Evolutionary conservation across 495 filamentous ascomycete species (phyloP), one percentile per base, ranked within the genome.

Genomic region (Schizothecium vesticola): DNA sequence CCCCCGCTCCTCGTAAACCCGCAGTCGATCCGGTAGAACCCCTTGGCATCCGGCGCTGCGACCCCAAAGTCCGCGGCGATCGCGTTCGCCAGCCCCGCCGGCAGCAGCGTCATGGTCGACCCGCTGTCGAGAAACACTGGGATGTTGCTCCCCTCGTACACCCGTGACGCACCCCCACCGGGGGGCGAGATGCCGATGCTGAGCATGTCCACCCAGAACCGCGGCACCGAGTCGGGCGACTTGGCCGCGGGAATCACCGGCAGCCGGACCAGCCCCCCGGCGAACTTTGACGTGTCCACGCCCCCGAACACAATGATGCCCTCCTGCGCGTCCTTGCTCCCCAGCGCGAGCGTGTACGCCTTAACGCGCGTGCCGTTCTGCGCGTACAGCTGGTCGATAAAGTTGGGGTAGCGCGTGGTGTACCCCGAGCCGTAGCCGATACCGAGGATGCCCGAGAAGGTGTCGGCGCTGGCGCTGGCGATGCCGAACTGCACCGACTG

Each of bases 301-400:
- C 94, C 95, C 25, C 95, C 95, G 73, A 99, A 99, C 25, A 99
- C 85, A 59, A 99, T 89, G 9, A 90, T 87, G n/a, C 95, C 95
- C 31, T 82, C 75, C 61, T 79, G 73, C 55, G 79, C 74, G 29
- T 80, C 76, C 71, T 83, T 84, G 70, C 81, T 80, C 9, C 82
- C 81, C 22, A 85, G 73, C 0, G 81, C 81, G 6, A 84, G 73
- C 8, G 81, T 83, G 65, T 82, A 84, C 6, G 80, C 81, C 67
- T 84, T 84, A 25, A 80, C 80, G 13, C 69, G 66, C 0, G 78
- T 84, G 1, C 75, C 75, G 23, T 79, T 80, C 66, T 84, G 82
- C 0, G 33, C 72, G 4, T 64, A 69, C 23, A 84, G 67, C 43
- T 82, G 75, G 60, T 84, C 82, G 69, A 84, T 61, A 57, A 84